Base-by-base conservation (phyloP, 2,329 filamentous ascomycete species). In the Penicillium sclerotigenum region DNA sequence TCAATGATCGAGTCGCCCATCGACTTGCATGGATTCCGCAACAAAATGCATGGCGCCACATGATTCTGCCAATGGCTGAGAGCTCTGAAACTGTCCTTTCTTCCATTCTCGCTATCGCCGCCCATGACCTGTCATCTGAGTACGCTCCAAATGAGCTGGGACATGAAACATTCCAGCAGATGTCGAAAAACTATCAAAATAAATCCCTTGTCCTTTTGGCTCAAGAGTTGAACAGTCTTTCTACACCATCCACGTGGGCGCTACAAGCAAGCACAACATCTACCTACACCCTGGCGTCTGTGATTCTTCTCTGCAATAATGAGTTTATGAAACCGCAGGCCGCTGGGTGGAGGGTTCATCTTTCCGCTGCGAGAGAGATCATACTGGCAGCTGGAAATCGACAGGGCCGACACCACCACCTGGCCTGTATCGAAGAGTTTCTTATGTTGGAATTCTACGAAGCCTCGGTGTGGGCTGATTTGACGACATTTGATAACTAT, bases 391-490 rank as follows among this genome's bases (percentile, higher is more conserved):
- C 42, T 13, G 33, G 41, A 3, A 36, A 24, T n/a, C 47, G 33
- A 7, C 40, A 47, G 11, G 11, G 37, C 26, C 41, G 28, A 2
- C 26, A 47, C 29, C 29, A 45, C 6, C 29, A 47, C 36, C 28
- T 54, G 5, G 37, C 43, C 22, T 59, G 46, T 4, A 54, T 64
- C 22, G 57, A 64, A 34, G 56, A 63, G 37, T 61, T 63, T 16
- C 60, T 65, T 37, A 48, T 60, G 18, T 54, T 64, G 24, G 63
- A 65, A 28, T 59, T 61, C 33, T 65, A 64, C 38, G 58, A 57
- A 6, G 59, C 63, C 2, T 61, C 63, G 1, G 56, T 58, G 13
- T 58, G 52, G 52, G 42, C 52, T n/a, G 40, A 56, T 20, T 10
- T 58, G 22, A 65, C 63, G 3, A 64, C 58, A 9, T 65, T 65